Conservation (phyloP, 371 early-diverging fungal genomes). For the Batkoa obscura region DNA sequence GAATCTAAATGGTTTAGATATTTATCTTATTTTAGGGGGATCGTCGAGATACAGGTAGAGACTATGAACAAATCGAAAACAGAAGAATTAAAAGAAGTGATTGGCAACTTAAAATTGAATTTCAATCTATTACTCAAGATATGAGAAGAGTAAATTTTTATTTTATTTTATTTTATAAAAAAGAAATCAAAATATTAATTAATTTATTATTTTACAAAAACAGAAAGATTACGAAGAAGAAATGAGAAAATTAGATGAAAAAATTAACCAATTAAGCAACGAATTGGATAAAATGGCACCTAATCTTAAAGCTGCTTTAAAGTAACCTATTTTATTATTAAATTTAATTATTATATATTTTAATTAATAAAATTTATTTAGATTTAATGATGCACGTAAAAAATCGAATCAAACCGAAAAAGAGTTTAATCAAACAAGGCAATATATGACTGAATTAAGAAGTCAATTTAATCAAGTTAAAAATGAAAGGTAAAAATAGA, state of each 20-base stretch:
- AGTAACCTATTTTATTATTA: constrained; percentile 12
- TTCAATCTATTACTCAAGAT: not conserved
- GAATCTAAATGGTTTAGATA: constrained; percentile 14
- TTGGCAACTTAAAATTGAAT: constrained; percentile 26
- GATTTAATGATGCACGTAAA: constrained; percentile 57
- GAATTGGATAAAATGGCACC: constrained; percentile 81
- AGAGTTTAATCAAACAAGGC: constrained; percentile 61
- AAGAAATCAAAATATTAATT: no score
- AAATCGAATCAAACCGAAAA: constrained; percentile 57
- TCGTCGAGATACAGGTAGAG: constrained; percentile 9
- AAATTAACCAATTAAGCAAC: constrained; percentile 31
- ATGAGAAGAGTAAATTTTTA: constrained; percentile 27
- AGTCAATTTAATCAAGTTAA: constrained; percentile 63
- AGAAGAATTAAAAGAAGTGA: constrained; percentile 9
- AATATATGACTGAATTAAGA: constrained; percentile 55
- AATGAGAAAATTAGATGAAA: constrained; percentile 21
- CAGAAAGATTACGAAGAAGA: no score
- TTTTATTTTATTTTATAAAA: constrained; percentile 12
- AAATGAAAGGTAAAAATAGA: constrained; percentile 37
- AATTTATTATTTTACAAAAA: no score
- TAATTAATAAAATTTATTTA: not conserved
- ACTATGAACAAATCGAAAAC: constrained; percentile 18
- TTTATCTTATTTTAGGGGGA: constrained; percentile 20
- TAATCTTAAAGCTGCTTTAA: constrained; percentile 67
- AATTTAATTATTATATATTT: not conserved